Evolutionary conservation across 495 filamentous ascomycete species (phyloP).

Genomic region (Daldinia decipiens): DNA sequence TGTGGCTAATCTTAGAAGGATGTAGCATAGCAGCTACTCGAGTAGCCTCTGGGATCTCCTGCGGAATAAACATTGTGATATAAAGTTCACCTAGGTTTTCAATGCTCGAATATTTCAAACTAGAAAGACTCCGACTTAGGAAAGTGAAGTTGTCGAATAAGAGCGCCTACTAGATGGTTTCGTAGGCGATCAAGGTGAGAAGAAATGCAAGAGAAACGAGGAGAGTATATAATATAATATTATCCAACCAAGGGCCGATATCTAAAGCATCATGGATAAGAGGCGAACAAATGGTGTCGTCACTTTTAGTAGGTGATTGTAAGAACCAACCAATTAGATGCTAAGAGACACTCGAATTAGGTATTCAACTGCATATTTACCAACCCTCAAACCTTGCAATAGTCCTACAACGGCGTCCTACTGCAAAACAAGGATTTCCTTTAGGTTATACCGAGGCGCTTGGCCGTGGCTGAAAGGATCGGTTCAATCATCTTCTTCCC

Average conservation of each 20-base stretch:
- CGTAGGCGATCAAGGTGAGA: not conserved
- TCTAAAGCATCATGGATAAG: constrained; percentile 24
- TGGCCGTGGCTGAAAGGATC: not conserved
- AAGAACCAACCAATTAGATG: constrained; percentile 33
- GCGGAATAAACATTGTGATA: constrained; percentile 44
- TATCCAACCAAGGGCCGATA: constrained; percentile 4
- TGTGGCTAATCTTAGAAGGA: constrained; percentile 21
- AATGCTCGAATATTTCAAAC: not conserved
- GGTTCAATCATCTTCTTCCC: not conserved
- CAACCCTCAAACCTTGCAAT: constrained; percentile 20
- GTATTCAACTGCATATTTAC: constrained; percentile 30
- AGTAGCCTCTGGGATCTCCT: constrained; percentile 34
- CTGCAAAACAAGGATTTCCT: constrained; percentile 1
- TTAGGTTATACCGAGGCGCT: constrained; percentile 1
- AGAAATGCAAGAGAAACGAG: not conserved
- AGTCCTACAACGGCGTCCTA: not conserved
- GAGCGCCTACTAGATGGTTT: not conserved
- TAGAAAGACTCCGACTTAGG: not conserved
- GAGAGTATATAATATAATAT: not conserved
- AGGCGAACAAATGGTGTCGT: constrained; percentile 46
- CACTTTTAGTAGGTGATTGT: constrained; percentile 32
- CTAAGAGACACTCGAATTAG: constrained; percentile 25
- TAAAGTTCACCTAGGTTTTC: not conserved
- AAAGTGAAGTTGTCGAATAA: not conserved
- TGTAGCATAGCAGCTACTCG: constrained; percentile 21